phyloP scores from a whole-genome alignment of 495 filamentous ascomycete species.

The Aspergillus indologenus region DNA sequence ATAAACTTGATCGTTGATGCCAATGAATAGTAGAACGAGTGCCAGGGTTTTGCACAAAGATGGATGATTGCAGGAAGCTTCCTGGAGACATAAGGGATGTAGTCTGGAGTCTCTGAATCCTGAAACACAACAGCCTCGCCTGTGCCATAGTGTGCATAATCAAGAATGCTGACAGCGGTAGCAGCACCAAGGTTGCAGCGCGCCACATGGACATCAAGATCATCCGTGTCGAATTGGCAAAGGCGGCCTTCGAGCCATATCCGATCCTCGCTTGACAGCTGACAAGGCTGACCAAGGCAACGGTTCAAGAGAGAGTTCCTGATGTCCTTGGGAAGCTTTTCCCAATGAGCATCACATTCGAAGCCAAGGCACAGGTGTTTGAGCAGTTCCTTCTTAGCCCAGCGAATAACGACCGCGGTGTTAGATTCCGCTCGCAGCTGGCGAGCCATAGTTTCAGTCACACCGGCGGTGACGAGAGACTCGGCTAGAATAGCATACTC shows the following conservation, averaged over 20 bases:
- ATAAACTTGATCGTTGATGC: conserved; percentile 50
- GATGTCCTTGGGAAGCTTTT: conserved; percentile 35
- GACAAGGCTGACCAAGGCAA: conserved; percentile 34
- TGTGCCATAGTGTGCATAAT: conserved; percentile 36
- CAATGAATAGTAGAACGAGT: conserved; percentile 39
- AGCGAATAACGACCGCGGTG: conserved; percentile 29
- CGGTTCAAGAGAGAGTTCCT: conserved; percentile 35
- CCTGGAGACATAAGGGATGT: conserved; percentile 34
- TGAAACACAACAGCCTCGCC: conserved; percentile 30
- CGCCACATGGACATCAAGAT: conserved; percentile 37
- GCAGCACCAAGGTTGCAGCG: conserved; percentile 43
- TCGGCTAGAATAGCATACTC: conserved; percentile 49
- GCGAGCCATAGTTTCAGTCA: conserved; percentile 36
- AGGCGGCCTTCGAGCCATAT: conserved; percentile 37
- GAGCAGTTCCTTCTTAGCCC: conserved; percentile 45
- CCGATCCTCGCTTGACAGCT: conserved; percentile 25
- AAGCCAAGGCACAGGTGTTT: conserved; percentile 43
- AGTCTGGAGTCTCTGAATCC: conserved; percentile 28
- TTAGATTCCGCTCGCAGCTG: conserved; percentile 39
- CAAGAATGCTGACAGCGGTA: conserved; percentile 37
- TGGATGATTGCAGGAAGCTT: conserved; percentile 24
- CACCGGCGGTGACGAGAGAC: conserved; percentile 41
- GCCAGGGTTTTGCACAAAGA: conserved; percentile 28
- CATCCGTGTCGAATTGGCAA: conserved; percentile 35
- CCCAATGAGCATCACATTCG: conserved; percentile 43